Evolutionary conservation across 202 grass and related monocot genomes (phyloP).

Genomic region (Carex sylvatica): DNA sequence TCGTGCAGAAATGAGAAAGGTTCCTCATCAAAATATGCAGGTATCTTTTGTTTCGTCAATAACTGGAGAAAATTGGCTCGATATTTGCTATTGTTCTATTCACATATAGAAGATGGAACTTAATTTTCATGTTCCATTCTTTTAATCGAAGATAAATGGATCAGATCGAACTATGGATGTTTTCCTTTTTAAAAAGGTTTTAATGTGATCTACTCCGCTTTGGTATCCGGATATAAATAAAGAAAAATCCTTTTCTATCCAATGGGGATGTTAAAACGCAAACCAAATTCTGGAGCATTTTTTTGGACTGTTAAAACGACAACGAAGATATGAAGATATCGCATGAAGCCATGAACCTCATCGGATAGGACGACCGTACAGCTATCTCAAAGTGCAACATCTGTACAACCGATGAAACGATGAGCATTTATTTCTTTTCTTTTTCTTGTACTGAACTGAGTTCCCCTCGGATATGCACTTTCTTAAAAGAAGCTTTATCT

Average conservation of each 20-base stretch:
- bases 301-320: neutral
- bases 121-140: no score
- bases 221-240: neutral
- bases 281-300: neutral
- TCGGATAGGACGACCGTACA: neutral
- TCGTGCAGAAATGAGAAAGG: neutral
- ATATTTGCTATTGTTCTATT: no score
- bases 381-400: neutral
- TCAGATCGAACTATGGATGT: neutral
- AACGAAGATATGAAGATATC: neutral
- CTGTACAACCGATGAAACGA: neutral
- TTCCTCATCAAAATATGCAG: neutral
- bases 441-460: neutral
- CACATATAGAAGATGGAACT: no score
- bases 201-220: no score
- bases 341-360: neutral
- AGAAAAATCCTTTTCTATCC: neutral
- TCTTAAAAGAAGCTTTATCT: neutral
- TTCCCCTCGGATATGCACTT: neutral
- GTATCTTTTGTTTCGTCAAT: neutral
- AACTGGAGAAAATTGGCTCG: neutral
- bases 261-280: neutral
- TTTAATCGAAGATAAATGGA: neutral
- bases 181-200: neutral
- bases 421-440: neutral